A percentile compares a stretch with the other conserved stretches of the same genome.
These are phyloP conservation scores for Fraxinus platypoda DNA, from an alignment of 305 asterid species.

Conservation along the genomic window DNA sequence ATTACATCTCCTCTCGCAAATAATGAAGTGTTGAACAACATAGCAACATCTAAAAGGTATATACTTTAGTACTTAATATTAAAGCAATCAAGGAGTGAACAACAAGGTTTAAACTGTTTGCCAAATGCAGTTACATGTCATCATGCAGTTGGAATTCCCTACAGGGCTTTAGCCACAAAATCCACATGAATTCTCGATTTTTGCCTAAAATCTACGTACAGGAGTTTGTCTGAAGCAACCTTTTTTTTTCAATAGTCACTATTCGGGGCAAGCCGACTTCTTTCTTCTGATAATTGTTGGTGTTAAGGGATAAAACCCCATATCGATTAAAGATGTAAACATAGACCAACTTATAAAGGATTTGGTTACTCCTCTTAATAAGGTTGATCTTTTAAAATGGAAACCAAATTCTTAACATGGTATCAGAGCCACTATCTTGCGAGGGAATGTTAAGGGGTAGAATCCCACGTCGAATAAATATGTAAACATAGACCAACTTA, in stretches of 20 bases:
- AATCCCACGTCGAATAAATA: too few relatives aligned
- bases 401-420: too few relatives aligned
- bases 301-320: too few relatives aligned
- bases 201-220: not conserved
- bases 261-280: slow-evolving; percentile 38
- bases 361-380: too few relatives aligned
- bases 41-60: not conserved
- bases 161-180: not conserved
- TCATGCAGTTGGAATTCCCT: slow-evolving; percentile 30
- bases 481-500: too few relatives aligned
- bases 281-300: slow-evolving; percentile 39
- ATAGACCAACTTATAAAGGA: too few relatives aligned
- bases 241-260: slow-evolving; percentile 17
- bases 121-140: slow-evolving; percentile 16
- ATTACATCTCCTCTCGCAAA: not conserved
- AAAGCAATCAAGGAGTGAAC: not conserved
- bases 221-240: not conserved
- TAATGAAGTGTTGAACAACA: not conserved
- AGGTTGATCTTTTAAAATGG: too few relatives aligned
- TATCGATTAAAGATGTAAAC: too few relatives aligned
- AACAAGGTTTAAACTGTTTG: not conserved
- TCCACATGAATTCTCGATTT: not conserved
- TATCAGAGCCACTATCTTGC: too few relatives aligned
- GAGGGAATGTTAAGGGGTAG: too few relatives aligned
- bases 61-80: not conserved